Conservation (phyloP, 768 basidiomycete genomes). For the Sarcodon sp. region DNA sequence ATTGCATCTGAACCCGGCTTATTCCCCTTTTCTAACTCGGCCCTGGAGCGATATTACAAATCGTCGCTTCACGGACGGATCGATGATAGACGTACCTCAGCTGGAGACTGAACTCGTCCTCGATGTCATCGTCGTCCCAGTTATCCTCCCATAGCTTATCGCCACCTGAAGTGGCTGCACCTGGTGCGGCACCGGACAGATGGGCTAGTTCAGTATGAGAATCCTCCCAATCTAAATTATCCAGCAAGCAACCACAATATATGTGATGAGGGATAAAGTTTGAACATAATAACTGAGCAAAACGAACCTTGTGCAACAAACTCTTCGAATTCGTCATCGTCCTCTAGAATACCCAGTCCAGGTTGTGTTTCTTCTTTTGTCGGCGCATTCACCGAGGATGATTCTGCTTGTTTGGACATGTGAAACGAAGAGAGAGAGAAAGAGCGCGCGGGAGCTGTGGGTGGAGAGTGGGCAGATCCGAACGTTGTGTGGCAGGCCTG, state of each 20-base stretch:
- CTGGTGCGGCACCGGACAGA: constrained; percentile 59
- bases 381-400: constrained; percentile 11
- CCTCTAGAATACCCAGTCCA: constrained; percentile 83
- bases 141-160: constrained; percentile 99
- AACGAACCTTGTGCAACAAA: constrained; percentile 67
- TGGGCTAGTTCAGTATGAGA: constrained; percentile 74
- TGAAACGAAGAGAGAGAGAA: constrained; percentile 9
- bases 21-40: constrained; percentile 16
- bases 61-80: background rate
- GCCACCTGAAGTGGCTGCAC: constrained; percentile 65
- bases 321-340: constrained; percentile 97
- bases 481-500: background rate
- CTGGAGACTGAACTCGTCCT: constrained; percentile 94
- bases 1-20: constrained; percentile 13
- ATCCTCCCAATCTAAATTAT: constrained; percentile 68
- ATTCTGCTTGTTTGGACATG: constrained; percentile 13
- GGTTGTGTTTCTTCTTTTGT: constrained; percentile 33
- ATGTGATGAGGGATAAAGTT: background rate
- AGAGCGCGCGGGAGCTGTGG: background rate
- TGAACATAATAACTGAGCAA: background rate
- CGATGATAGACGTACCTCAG: constrained; percentile 54
- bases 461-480: background rate
- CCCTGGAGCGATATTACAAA: constrained; percentile 1
- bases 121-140: constrained; percentile 99
- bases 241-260: background rate